Evolutionary conservation across 257 asterid species (phyloP).

Genomic region (Avicennia marina): DNA sequence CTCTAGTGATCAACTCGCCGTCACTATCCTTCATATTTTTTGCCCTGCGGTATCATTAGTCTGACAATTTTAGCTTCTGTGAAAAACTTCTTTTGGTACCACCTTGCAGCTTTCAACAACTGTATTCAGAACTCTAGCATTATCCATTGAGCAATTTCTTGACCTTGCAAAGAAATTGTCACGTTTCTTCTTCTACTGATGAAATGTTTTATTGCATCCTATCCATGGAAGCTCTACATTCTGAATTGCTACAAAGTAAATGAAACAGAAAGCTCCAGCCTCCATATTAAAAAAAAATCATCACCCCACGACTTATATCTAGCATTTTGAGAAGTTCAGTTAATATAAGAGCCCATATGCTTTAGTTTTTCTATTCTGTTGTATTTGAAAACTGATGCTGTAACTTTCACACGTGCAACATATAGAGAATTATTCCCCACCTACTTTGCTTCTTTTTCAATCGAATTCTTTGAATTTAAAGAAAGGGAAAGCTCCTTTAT

Average conservation of each 20-base stretch:
- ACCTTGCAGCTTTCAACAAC: neutral
- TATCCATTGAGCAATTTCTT: slow-evolving; percentile 2
- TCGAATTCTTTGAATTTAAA: neutral
- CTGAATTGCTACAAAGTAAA: neutral
- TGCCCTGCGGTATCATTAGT: neutral
- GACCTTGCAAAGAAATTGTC: neutral
- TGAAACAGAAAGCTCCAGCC: neutral
- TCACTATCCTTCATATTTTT: neutral
- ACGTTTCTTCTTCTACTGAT: neutral
- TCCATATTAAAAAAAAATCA: neutral
- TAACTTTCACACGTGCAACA: neutral
- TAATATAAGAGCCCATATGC: neutral
- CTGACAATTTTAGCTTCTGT: neutral
- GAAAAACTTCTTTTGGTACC: neutral
- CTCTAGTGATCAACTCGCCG: neutral
- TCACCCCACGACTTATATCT: neutral
- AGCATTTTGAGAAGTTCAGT: neutral
- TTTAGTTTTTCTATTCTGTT: neutral
- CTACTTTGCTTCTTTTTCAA: no score
- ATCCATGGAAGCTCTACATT: neutral
- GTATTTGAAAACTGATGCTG: neutral
- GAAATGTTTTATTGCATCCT: no score
- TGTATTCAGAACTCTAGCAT: neutral
- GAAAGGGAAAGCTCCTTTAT: neutral
- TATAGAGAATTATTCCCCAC: neutral